phyloP scores from a whole-genome alignment of 441 rosid species.

The Aleurites moluccanus region DNA sequence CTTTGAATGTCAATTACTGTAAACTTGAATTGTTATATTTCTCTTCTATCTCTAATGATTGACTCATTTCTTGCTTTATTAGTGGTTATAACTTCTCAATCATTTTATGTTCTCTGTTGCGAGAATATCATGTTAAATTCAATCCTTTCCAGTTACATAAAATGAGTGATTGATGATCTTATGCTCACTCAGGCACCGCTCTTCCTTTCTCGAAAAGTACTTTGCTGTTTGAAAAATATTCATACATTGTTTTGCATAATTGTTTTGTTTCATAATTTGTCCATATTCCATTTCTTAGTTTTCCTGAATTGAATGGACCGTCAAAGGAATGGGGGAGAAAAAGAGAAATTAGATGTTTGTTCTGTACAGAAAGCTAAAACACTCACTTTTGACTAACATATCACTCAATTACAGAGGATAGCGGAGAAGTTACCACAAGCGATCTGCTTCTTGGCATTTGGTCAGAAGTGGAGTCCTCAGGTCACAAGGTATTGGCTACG shows the following conservation, averaged over 20 bases:
- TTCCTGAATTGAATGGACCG: neutral
- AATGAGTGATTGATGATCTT: neutral
- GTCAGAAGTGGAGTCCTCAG: constrained; percentile 72
- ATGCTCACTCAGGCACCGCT: neutral
- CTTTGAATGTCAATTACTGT: neutral
- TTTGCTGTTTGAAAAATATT: neutral
- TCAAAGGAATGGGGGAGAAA: neutral
- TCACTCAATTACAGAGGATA: constrained; percentile 46
- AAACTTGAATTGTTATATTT: neutral
- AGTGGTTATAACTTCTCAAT: no score
- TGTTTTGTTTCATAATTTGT: neutral
- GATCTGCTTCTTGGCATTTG: constrained; percentile 76
- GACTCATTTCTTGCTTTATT: neutral
- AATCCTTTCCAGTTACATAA: neutral
- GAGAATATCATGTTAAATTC: neutral
- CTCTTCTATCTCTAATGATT: no score
- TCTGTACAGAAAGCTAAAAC: neutral
- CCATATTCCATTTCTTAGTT: neutral
- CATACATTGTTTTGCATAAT: neutral
- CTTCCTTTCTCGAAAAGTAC: neutral
- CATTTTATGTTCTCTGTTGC: neutral
- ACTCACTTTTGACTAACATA: neutral
- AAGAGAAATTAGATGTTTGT: neutral
- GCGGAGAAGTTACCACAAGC: constrained; percentile 62
- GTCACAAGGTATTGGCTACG: constrained; percentile 59